A percentile compares a stretch with the other conserved stretches of the same genome.
Conservation (phyloP, 2,329 filamentous ascomycete species). For the Paracoccidioides brasiliensis region DNA sequence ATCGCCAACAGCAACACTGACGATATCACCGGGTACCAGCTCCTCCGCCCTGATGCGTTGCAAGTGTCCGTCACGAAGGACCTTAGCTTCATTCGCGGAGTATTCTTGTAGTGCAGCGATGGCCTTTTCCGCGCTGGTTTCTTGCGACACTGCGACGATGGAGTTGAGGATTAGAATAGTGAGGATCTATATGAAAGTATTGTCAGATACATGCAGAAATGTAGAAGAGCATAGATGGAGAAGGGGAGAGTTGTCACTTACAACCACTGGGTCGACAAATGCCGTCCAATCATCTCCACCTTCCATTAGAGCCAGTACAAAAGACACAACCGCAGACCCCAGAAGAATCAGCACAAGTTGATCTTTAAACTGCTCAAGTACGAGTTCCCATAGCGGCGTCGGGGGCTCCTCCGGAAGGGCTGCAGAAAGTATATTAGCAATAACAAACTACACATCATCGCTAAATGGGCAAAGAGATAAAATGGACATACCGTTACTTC, state of each 20-base stretch:
- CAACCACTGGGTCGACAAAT: slow-evolving; percentile 90
- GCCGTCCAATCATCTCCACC: slow-evolving; percentile 89
- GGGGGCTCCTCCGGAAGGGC: slow-evolving; percentile 79
- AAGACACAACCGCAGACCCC: slow-evolving; percentile 84
- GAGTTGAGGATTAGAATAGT: slow-evolving; percentile 95
- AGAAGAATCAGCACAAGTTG: slow-evolving; percentile 93
- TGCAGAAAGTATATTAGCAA: slow-evolving; percentile 20
- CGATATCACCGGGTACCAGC: slow-evolving; percentile 83
- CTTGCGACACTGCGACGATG: slow-evolving; percentile 93
- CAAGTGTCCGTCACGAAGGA: slow-evolving; percentile 69
- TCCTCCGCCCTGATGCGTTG: slow-evolving; percentile 89
- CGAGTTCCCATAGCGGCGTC: slow-evolving; percentile 89
- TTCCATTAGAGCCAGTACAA: slow-evolving; percentile 84
- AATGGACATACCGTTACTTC: slow-evolving; percentile 39
- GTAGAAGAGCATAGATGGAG: not conserved
- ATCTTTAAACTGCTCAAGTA: slow-evolving; percentile 98
- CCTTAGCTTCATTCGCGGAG: slow-evolving; percentile 94
- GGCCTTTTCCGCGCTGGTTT: slow-evolving; percentile 96
- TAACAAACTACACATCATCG: not conserved
- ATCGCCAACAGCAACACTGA: slow-evolving; percentile 79
- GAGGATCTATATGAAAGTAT: slow-evolving; percentile 52
- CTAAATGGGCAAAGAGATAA: not conserved
- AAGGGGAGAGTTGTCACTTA: slow-evolving; percentile 36
- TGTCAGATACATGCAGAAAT: not conserved
- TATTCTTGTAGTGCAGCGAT: slow-evolving; percentile 98